Conservation (phyloP, 768 basidiomycete genomes). For the Podaxis rugospora region DNA sequence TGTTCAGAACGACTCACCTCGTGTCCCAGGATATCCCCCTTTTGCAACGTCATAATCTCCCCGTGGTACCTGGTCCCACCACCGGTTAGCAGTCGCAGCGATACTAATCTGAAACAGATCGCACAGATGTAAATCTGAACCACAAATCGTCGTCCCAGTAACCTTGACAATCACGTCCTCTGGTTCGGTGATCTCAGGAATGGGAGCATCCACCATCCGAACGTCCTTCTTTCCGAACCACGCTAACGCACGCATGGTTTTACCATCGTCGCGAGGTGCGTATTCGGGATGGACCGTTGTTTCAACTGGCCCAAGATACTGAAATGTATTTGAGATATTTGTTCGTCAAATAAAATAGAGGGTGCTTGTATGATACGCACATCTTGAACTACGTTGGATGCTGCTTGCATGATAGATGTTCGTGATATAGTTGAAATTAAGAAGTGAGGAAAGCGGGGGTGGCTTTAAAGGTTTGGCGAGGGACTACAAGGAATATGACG, state of each 20-base stretch:
- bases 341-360: neutral
- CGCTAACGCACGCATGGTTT: conserved; percentile 63
- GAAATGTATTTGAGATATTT: neutral
- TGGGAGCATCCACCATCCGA: conserved; percentile 32
- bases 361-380: conserved; percentile 13
- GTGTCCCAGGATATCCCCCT: conserved; percentile 74
- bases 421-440: too few species aligned
- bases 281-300: conserved; percentile 40
- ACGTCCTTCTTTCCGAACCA: conserved; percentile 60
- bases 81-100: neutral
- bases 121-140: conserved; percentile 58
- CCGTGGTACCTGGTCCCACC: conserved; percentile 44
- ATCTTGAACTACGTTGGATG: conserved; percentile 24
- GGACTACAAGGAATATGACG: too few species aligned
- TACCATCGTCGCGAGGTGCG: conserved; percentile 44
- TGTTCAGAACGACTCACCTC: conserved; percentile 36
- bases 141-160: conserved; percentile 73
- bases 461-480: too few species aligned
- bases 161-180: conserved; percentile 73
- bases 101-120: neutral
- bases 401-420: conserved; percentile 24
- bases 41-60: conserved; percentile 63
- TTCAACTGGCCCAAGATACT: conserved; percentile 35
- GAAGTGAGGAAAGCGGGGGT: too few species aligned
- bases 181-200: conserved; percentile 61